Evolutionary conservation across 257 asterid species (phyloP), one percentile per base, ranked within the genome.

Genomic region (Haberlea rhodopensis): DNA sequence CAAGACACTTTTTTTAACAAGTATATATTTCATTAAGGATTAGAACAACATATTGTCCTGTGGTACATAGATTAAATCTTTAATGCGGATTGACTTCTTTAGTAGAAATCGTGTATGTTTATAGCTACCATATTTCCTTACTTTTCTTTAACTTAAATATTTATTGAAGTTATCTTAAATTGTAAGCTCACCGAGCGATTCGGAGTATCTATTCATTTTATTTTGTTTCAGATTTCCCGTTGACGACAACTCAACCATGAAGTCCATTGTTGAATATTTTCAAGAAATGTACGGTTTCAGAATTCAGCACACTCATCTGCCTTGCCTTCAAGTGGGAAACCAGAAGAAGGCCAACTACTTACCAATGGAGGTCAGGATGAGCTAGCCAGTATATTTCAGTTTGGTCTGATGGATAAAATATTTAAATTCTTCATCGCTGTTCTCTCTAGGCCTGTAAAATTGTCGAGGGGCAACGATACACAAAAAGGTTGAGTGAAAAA

Each of bases 301-400:
- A 2, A 94, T 94, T 73, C 95, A 86, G 83, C 75, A 94, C 40
- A 77, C 95, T 48, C 97, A 94, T 80, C 94, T 94, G 63, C 99
- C 99, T 67, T 94, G 99, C 78, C 97, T 94, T 52, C 99, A 94
- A 94, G 99, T 94, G n/a, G 99, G 99, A 73, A 94, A 90, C 79
- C 99, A 94, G 77, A 94, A 88, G 91, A 94, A 94, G 82, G 97
- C 96, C 43, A 94, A 85, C 80, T 94, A 94, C 79, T 80, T 94
- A 57, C 99, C 99, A 3, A 94, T 94, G 99, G 99, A 94, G 99
- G 99, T 90, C 23, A 31, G 71, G 61, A 40, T 13, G 48, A 49
- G 27, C 29, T 55, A 22, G 5, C 20, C 11, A 22, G 31, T 16
- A 16, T 25, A 28, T 20, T 62, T 46, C 9, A 13, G 5, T 11